A percentile compares a stretch with the other conserved stretches of the same genome.
phyloP scores from a whole-genome alignment of 306 rosid species.

The Malus asiatica region DNA sequence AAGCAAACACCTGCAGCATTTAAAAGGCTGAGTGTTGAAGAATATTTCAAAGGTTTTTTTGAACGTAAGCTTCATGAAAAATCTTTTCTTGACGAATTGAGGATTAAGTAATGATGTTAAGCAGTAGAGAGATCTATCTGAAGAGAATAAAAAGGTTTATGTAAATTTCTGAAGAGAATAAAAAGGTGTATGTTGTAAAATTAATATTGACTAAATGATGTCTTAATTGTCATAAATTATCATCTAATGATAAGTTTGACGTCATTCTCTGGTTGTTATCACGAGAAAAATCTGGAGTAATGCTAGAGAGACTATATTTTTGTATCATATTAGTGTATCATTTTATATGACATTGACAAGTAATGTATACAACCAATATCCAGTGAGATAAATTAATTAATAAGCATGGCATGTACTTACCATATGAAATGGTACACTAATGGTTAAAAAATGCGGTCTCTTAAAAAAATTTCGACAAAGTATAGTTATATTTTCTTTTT shows the following conservation, averaged over 20 bases:
- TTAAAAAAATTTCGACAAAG: no score
- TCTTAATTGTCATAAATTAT: not conserved
- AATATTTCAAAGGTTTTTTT: not conserved
- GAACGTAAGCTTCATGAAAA: constrained; percentile 10
- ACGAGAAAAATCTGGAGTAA: no score
- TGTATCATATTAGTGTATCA: no score
- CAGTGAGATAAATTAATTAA: no score
- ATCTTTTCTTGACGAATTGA: constrained; percentile 2
- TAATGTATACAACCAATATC: no score
- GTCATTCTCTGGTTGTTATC: no score
- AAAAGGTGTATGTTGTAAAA: not conserved
- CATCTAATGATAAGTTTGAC: not conserved
- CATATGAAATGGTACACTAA: no score
- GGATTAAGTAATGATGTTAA: not conserved
- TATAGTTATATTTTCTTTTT: no score
- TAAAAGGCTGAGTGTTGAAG: not conserved
- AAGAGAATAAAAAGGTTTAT: not conserved
- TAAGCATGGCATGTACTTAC: no score
- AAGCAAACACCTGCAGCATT: constrained; percentile 15
- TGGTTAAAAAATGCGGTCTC: no score
- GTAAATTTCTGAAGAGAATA: not conserved
- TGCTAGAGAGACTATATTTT: no score
- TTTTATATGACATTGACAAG: no score
- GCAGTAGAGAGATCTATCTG: not conserved
- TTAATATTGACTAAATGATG: not conserved